A percentile compares a stretch with the other conserved stretches of the same genome.
phyloP scores from a whole-genome alignment of 1,139 yeast genomes.

The Saccharomyces hybrid region DNA sequence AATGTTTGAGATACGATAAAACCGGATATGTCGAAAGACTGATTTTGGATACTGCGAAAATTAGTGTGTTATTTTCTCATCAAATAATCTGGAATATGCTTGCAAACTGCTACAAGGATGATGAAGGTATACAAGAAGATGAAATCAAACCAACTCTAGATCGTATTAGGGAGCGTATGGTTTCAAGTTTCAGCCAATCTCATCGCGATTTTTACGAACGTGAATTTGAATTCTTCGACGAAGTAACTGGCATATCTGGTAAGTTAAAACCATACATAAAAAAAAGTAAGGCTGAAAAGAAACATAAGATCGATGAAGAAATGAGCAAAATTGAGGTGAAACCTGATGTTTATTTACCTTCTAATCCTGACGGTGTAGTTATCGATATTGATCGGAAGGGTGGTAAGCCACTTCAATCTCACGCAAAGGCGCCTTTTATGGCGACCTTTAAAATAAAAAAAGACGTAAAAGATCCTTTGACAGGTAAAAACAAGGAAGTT shows the following conservation, averaged over 20 bases:
- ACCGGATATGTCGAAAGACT: slow-evolving; percentile 82
- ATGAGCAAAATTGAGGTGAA: slow-evolving; percentile 73
- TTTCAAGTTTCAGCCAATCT: slow-evolving; percentile 47
- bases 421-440: slow-evolving; percentile 97
- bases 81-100: slow-evolving; percentile 97
- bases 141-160: slow-evolving; percentile 77
- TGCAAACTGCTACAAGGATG: slow-evolving; percentile 89
- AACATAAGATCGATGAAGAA: slow-evolving; percentile 92
- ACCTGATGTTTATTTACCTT: slow-evolving; percentile 86
- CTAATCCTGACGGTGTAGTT: slow-evolving; percentile 93
- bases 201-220: slow-evolving; percentile 66
- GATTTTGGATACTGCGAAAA: slow-evolving; percentile 86
- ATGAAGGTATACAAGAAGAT: slow-evolving; percentile 75
- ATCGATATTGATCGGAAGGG: slow-evolving; percentile 86
- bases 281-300: slow-evolving; percentile 92
- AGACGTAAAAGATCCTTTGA: slow-evolving; percentile 43
- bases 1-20: slow-evolving; percentile 72
- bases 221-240: slow-evolving; percentile 85
- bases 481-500: slow-evolving; percentile 29
- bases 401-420: slow-evolving; percentile 95
- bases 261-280: slow-evolving; percentile 89
- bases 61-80: slow-evolving; percentile 87
- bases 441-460: slow-evolving; percentile 84
- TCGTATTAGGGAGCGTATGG: slow-evolving; percentile 60
- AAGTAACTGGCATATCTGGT: slow-evolving; percentile 89